Evolutionary conservation across 2,329 filamentous ascomycete genomes (phyloP).

Genomic region (Nothophoma quercina): DNA sequence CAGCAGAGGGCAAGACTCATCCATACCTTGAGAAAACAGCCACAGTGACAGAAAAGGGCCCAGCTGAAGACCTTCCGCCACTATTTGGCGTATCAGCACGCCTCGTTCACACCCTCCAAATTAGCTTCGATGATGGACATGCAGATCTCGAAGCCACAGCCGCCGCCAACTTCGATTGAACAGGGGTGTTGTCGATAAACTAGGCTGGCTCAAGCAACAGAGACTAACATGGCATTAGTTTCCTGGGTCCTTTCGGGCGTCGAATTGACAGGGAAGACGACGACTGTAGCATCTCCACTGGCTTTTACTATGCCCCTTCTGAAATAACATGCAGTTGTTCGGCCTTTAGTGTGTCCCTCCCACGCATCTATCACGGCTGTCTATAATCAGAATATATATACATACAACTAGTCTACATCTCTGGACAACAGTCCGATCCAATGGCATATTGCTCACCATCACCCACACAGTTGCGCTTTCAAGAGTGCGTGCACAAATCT

Average conservation of each 20-base stretch:
- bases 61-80: neutral
- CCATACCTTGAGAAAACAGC: neutral
- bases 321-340: neutral
- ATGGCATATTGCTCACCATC: neutral
- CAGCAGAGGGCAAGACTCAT: too few relatives aligned
- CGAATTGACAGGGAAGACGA: neutral
- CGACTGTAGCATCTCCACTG: neutral
- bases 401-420: neutral
- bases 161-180: neutral
- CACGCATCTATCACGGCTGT: neutral
- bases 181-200: neutral
- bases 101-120: neutral
- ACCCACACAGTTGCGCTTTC: neutral
- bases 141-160: neutral
- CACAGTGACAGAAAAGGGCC: neutral
- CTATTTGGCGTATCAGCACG: neutral
- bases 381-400: neutral
- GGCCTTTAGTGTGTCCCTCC: neutral
- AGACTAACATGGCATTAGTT: neutral
- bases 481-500: neutral
- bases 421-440: neutral
- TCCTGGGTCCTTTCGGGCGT: neutral
- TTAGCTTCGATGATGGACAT: neutral
- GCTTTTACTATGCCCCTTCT: neutral
- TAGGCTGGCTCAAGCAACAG: neutral